phyloP scores from a whole-genome alignment of 306 rosid species.

The Inga oerstediana region DNA sequence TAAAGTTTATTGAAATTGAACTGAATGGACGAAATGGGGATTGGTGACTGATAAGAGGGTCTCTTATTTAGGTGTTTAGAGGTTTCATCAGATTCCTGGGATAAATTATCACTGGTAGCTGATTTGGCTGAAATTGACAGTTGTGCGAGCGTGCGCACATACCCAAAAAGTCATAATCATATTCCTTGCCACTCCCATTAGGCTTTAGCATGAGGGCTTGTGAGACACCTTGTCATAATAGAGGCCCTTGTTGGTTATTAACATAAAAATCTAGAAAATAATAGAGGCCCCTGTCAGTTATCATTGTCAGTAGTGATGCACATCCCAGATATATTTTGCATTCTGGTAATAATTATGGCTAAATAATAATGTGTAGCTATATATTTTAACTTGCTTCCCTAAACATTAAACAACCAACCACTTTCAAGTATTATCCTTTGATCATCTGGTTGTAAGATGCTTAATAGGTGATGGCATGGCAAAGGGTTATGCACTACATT shows the following conservation, averaged over 20 bases:
- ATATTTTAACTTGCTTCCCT: neutral
- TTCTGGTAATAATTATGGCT: neutral
- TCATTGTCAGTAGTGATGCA: neutral
- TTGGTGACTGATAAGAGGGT: neutral
- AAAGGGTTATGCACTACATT: neutral
- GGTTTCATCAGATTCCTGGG: neutral
- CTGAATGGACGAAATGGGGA: neutral
- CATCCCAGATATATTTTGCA: slow-evolving; percentile 5
- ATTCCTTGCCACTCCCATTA: neutral
- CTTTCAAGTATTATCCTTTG: slow-evolving; percentile 3
- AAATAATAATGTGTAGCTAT: neutral
- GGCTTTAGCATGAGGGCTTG: neutral
- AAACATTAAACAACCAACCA: neutral
- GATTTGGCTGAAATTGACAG: neutral
- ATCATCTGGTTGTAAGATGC: slow-evolving; percentile 25
- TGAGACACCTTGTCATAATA: neutral
- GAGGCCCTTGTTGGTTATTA: neutral
- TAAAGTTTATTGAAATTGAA: neutral
- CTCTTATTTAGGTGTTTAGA: neutral
- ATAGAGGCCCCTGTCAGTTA: neutral
- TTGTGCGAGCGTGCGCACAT: neutral
- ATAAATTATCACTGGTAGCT: neutral
- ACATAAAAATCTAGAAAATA: neutral
- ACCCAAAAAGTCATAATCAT: neutral
- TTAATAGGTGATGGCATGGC: slow-evolving; percentile 1